Evolutionary conservation across 148 eudicot species (phyloP).

Genomic region (Persicaria maculosa): DNA sequence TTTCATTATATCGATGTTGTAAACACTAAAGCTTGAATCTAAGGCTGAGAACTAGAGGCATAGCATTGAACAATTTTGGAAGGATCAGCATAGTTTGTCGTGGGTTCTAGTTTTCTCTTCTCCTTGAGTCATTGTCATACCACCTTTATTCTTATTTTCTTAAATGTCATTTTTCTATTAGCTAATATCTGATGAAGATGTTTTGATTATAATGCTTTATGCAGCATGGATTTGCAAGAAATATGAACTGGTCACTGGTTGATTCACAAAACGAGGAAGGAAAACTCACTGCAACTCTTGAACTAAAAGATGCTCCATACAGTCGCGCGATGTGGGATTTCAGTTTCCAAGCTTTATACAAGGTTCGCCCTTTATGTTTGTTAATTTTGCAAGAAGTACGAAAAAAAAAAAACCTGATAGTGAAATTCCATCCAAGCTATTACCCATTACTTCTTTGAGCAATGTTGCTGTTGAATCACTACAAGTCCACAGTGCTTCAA

Average conservation of each 20-base stretch:
- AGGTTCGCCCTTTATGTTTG: conserved; percentile 30
- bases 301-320: conserved; percentile 68
- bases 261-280: conserved; percentile 62
- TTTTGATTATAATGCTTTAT: conserved; percentile 2
- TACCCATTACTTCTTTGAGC: neutral
- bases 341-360: conserved; percentile 78
- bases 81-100: too few species aligned
- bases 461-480: neutral
- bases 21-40: too few species aligned
- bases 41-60: too few species aligned
- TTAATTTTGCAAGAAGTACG: conserved; percentile 1
- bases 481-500: too few species aligned
- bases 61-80: too few species aligned
- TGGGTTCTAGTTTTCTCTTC: too few species aligned
- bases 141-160: neutral
- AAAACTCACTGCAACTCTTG: conserved; percentile 65
- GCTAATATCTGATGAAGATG: neutral
- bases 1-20: too few species aligned
- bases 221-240: conserved; percentile 99
- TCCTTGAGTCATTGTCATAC: too few species aligned
- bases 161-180: neutral
- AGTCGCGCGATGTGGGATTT: conserved; percentile 98
- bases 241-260: conserved; percentile 71
- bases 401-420: neutral
- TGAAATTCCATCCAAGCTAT: neutral